These are phyloP conservation scores for Lantana camara DNA, from an alignment of 257 asterid species.

Conservation along the genomic window DNA sequence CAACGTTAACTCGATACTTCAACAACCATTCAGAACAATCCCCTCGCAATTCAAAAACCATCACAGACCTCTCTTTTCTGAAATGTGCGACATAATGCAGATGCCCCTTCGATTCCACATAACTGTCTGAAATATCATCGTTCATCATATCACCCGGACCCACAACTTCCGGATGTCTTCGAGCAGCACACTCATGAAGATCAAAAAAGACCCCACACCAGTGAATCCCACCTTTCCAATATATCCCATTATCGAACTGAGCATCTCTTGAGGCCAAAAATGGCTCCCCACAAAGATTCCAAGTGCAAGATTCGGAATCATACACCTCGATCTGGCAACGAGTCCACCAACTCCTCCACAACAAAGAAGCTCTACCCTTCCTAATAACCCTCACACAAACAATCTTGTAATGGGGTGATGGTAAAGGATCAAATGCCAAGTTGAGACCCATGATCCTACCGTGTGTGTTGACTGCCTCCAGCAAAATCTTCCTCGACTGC, in stretches of 20 bases:
- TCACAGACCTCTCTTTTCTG: conserved; percentile 5
- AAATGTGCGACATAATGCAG: conserved; percentile 32
- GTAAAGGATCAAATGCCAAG: conserved; percentile 33
- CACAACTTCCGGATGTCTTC: conserved; percentile 31
- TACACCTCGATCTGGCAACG: conserved; percentile 39
- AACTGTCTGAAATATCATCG: not conserved
- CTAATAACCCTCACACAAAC: conserved; percentile 28
- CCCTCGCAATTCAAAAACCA: conserved; percentile 33
- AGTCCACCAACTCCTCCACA: conserved; percentile 28
- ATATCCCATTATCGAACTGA: conserved; percentile 32
- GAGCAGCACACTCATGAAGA: conserved; percentile 9
- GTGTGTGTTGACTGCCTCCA: conserved; percentile 1
- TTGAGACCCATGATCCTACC: conserved; percentile 31
- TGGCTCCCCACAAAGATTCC: conserved; percentile 34
- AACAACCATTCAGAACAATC: conserved; percentile 30
- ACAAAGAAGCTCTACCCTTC: conserved; percentile 16
- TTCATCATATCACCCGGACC: not conserved
- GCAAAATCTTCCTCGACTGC: conserved; percentile 29
- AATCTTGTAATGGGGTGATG: conserved; percentile 37
- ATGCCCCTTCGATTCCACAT: conserved; percentile 26
- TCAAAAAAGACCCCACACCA: conserved; percentile 35
- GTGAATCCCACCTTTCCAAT: conserved; percentile 37
- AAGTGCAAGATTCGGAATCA: conserved; percentile 26
- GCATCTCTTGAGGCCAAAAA: conserved; percentile 26
- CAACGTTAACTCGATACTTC: conserved; percentile 24